Evolutionary conservation across 2,329 filamentous ascomycete genomes (phyloP).

Genomic region (Pseudogymnoascus sp.): DNA sequence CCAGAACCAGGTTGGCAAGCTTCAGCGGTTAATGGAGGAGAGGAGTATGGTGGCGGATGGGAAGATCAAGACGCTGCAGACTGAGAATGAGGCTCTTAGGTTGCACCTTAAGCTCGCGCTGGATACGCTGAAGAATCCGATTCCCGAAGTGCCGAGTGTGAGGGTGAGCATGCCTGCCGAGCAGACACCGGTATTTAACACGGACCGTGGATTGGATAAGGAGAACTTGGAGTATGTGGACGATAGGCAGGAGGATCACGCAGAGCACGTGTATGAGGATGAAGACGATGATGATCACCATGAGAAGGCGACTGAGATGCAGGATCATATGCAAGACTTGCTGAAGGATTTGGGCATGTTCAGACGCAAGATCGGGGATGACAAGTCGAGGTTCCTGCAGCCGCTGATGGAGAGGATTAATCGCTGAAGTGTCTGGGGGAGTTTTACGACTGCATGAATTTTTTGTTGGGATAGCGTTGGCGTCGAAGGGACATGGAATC

Average conservation of each 20-base stretch:
- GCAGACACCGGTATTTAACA: constrained; percentile 18
- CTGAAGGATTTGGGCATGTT: constrained; percentile 74
- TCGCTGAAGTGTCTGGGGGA: background rate
- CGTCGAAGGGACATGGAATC: background rate
- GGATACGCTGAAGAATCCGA: constrained; percentile 83
- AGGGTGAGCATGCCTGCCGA: constrained; percentile 25
- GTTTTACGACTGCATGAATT: constrained; percentile 4
- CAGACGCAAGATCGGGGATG: constrained; percentile 78
- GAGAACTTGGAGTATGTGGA: constrained; percentile 25
- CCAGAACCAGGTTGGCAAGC: constrained; percentile 77
- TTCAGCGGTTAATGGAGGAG: constrained; percentile 97
- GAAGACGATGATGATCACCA: constrained; percentile 50
- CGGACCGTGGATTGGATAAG: constrained; percentile 23
- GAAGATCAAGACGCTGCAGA: constrained; percentile 85
- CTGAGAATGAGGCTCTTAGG: constrained; percentile 82
- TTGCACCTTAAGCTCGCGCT: constrained; percentile 83
- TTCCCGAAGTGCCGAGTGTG: constrained; percentile 50
- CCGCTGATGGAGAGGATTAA: constrained; percentile 41
- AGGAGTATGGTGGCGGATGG: constrained; percentile 81
- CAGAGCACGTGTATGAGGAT: constrained; percentile 42
- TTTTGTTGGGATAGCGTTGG: constrained; percentile 3
- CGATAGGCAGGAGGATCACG: constrained; percentile 27
- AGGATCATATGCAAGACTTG: constrained; percentile 78
- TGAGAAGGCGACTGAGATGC: constrained; percentile 56
- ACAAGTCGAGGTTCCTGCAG: constrained; percentile 58